A percentile compares a stretch with the other conserved stretches of the same genome.
Evolutionary conservation across 176 grass and related monocot species (phyloP).

Genomic region (Oryza brachyantha): DNA sequence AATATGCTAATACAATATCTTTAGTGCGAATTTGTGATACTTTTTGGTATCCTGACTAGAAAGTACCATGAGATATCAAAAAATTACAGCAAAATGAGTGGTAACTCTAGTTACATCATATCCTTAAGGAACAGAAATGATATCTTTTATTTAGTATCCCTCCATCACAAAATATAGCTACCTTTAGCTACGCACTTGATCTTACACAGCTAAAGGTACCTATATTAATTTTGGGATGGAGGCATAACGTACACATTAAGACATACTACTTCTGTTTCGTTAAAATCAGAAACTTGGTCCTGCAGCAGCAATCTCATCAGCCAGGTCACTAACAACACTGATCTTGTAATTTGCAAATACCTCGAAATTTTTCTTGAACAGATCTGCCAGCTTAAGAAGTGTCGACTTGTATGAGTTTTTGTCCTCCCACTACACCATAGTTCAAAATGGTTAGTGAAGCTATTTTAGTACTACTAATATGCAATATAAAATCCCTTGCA

Average conservation of each 20-base stretch:
- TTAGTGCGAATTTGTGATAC: not conserved
- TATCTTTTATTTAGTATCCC: not conserved
- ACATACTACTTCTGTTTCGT: not conserved
- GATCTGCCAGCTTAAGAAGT: constrained; percentile 72
- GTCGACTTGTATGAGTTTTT: constrained; percentile 77
- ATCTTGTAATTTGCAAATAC: constrained; percentile 88
- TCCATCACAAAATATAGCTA: no score
- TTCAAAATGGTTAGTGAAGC: not conserved
- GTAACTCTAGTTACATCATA: not conserved
- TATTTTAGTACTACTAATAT: not conserved
- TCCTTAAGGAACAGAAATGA: not conserved
- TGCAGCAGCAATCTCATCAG: constrained; percentile 89
- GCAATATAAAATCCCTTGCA: not conserved
- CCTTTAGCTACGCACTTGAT: no score
- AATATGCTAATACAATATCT: not conserved
- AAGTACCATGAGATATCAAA: not conserved
- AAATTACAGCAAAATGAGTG: not conserved
- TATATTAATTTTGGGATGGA: no score
- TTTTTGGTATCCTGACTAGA: not conserved
- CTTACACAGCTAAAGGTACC: no score
- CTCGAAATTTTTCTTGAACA: constrained; percentile 97
- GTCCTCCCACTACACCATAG: constrained; percentile 61
- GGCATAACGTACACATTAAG: not conserved
- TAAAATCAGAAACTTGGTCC: constrained; percentile 81
- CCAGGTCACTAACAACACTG: constrained; percentile 57